phyloP scores from a whole-genome alignment of 257 asterid genomes.

The Primulina huaijiensis region DNA sequence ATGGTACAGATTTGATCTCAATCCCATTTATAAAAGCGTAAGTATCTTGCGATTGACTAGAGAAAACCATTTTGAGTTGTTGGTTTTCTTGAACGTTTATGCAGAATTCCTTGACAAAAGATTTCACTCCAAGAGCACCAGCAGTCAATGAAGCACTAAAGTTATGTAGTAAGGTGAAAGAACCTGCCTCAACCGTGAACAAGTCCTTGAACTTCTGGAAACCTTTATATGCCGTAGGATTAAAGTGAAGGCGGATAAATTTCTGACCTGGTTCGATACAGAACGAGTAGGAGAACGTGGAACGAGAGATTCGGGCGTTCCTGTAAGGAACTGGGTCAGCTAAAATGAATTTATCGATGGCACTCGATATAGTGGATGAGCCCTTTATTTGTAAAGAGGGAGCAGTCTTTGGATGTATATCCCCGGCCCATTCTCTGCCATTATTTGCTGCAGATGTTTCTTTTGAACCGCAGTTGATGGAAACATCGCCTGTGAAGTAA shows the following conservation, averaged over 20 bases:
- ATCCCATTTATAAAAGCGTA: conserved; percentile 10
- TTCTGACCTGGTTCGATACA: not conserved
- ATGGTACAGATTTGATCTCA: not conserved
- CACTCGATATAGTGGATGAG: too few species aligned
- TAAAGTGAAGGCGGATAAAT: not conserved
- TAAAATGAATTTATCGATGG: not conserved
- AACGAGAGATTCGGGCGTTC: not conserved
- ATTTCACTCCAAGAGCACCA: conserved; percentile 4
- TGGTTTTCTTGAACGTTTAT: conserved; percentile 1
- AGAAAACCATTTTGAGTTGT: not conserved
- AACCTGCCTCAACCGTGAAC: conserved; percentile 6
- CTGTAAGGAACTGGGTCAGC: not conserved
- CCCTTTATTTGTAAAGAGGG: too few species aligned
- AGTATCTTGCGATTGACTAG: not conserved
- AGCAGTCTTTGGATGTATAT: too few species aligned
- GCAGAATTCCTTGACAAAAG: conserved; percentile 4
- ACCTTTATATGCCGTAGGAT: not conserved
- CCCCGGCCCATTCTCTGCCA: too few species aligned
- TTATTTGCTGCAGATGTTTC: too few species aligned
- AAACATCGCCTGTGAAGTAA: too few species aligned
- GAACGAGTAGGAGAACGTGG: not conserved
- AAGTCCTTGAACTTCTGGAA: not conserved
- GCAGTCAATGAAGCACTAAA: conserved; percentile 11
- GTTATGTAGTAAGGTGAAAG: conserved; percentile 5
- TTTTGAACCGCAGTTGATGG: too few species aligned